Conservation (phyloP, 768 basidiomycete genomes). For the Pisolithus sp. region DNA sequence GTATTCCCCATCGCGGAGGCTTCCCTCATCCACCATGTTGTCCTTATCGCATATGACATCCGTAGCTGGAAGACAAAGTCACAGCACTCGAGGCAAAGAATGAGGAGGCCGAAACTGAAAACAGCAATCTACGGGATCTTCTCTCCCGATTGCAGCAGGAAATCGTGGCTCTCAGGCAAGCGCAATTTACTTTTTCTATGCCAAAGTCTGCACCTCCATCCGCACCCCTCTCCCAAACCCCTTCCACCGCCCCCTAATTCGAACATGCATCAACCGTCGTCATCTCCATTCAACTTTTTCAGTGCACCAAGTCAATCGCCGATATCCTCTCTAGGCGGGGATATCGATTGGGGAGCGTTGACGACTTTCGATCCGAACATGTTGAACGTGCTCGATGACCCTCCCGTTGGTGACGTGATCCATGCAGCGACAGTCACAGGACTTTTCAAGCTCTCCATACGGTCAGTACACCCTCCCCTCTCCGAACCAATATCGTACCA, state of each 20-base stretch:
- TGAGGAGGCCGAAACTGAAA: slow-evolving; percentile 64
- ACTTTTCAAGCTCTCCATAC: slow-evolving; percentile 42
- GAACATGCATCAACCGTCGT: slow-evolving; percentile 4
- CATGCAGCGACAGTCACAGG: slow-evolving; percentile 41
- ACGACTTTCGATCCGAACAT: slow-evolving; percentile 66
- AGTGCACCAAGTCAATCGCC: slow-evolving; percentile 21
- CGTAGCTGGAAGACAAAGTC: slow-evolving; percentile 85
- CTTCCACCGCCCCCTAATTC: slow-evolving; percentile 18
- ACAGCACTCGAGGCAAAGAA: slow-evolving; percentile 82
- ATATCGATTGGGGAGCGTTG: slow-evolving; percentile 58
- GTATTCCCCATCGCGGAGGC: slow-evolving; percentile 24
- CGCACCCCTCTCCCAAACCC: slow-evolving; percentile 8
- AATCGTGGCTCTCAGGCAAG: slow-evolving; percentile 75
- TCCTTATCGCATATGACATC: neutral
- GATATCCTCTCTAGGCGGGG: slow-evolving; percentile 18
- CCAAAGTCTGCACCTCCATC: slow-evolving; percentile 35
- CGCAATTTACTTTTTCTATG: slow-evolving; percentile 78
- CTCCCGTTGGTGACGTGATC: slow-evolving; percentile 49
- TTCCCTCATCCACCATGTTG: neutral
- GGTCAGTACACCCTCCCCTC: slow-evolving; percentile 42
- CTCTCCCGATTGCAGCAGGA: slow-evolving; percentile 81
- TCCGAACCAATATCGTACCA: slow-evolving; percentile 61
- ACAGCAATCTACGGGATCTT: slow-evolving; percentile 84
- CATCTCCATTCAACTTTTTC: slow-evolving; percentile 23
- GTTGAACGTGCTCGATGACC: slow-evolving; percentile 60